Percentiles rank a stretch among this genome's conserved stretches.
Evolutionary conservation across 257 asterid species (phyloP).

Genomic region (Haberlea rhodopensis): DNA sequence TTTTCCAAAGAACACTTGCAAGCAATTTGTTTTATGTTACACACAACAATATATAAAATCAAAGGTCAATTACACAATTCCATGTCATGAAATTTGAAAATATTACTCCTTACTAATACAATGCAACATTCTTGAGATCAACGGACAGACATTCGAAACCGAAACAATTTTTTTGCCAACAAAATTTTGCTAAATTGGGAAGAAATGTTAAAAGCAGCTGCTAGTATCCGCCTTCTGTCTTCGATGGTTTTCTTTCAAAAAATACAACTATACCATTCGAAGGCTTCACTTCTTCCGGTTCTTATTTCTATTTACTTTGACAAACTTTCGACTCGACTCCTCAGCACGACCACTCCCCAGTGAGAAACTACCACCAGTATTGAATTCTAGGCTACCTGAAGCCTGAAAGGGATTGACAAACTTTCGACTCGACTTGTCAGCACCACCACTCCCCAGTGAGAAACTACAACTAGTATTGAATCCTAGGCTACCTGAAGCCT

Average conservation of each 20-base stretch:
- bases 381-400: slow-evolving; percentile 37
- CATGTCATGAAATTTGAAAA: neutral
- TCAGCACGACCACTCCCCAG: slow-evolving; percentile 38
- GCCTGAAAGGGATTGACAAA: slow-evolving; percentile 30
- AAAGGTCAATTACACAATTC: slow-evolving; percentile 7
- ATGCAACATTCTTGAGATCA: neutral
- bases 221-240: neutral
- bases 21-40: neutral
- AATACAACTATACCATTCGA: neutral
- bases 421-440: slow-evolving; percentile 34
- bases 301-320: slow-evolving; percentile 30
- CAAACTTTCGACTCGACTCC: slow-evolving; percentile 33
- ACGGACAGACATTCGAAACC: neutral
- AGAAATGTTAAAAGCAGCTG: neutral
- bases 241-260: neutral
- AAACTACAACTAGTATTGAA: slow-evolving; percentile 41
- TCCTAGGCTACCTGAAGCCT: slow-evolving; percentile 39
- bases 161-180: neutral
- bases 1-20: neutral
- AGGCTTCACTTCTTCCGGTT: slow-evolving; percentile 31
- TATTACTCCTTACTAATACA: neutral
- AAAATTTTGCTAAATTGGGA: neutral
- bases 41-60: neutral
- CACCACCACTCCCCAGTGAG: slow-evolving; percentile 41
- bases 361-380: slow-evolving; percentile 44